phyloP scores from a whole-genome alignment of 2,329 filamentous ascomycete species.

The Didymella lethalis region DNA sequence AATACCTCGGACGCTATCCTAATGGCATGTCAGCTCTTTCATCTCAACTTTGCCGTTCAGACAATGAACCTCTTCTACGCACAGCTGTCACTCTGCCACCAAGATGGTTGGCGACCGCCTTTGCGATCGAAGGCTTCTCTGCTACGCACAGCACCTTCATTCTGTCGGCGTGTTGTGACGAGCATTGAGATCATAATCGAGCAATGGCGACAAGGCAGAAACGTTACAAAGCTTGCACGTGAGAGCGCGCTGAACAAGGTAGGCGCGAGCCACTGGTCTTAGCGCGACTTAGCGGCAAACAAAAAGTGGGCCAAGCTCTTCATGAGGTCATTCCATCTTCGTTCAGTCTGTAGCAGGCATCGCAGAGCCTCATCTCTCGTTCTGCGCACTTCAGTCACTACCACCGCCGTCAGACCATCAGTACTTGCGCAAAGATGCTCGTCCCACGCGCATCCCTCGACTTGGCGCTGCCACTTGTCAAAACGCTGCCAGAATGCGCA shows the following conservation, averaged over 20 bases:
- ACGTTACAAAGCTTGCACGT: constrained; percentile 39
- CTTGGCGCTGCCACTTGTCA: constrained; percentile 71
- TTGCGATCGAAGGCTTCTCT: constrained; percentile 94
- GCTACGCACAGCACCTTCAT: constrained; percentile 75
- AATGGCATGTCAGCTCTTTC: constrained; percentile 16
- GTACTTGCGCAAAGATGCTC: constrained; percentile 55
- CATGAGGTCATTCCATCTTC: constrained; percentile 35
- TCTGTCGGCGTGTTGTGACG: neutral
- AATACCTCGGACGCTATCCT: constrained; percentile 20
- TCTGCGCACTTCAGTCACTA: neutral
- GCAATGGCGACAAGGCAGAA: constrained; percentile 5
- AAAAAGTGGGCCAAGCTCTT: constrained; percentile 16
- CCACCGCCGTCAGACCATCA: neutral
- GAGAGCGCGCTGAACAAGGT: constrained; percentile 42
- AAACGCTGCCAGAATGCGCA: constrained; percentile 75
- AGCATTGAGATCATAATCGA: constrained; percentile 18
- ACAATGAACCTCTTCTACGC: constrained; percentile 14
- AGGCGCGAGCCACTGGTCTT: constrained; percentile 29
- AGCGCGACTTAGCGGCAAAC: constrained; percentile 17
- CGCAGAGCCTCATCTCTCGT: constrained; percentile 1
- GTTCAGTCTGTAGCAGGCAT: neutral
- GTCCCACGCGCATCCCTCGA: constrained; percentile 36
- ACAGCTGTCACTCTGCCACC: constrained; percentile 80
- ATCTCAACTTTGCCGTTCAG: neutral
- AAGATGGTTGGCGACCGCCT: constrained; percentile 89